A percentile compares a stretch with the other conserved stretches of the same genome.
These are phyloP conservation scores for Russula vinacea DNA, from an alignment of 768 basidiomycete genomes.

Conservation along the genomic window DNA sequence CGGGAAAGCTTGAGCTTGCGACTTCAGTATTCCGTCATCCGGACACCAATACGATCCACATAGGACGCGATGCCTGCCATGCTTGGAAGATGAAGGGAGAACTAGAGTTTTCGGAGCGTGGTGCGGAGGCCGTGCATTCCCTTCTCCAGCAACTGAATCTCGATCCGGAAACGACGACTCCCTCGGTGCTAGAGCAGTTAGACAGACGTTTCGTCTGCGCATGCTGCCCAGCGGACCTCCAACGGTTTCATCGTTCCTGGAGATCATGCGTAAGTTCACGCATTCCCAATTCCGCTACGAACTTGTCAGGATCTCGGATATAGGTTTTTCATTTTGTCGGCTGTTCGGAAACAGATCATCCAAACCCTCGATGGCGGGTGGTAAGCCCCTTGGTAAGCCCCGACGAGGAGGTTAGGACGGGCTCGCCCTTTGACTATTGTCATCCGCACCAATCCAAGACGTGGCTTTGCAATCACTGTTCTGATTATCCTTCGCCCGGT, in stretches of 20 bases:
- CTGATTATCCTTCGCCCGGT: constrained; percentile 6
- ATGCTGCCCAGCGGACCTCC: neutral
- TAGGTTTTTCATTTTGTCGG: constrained; percentile 16
- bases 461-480: constrained; percentile 27
- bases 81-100: constrained; percentile 20
- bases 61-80: constrained; percentile 27
- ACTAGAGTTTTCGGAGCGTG: constrained; percentile 6
- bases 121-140: constrained; percentile 12
- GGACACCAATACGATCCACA: neutral
- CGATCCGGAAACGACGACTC: constrained; percentile 3
- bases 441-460: neutral
- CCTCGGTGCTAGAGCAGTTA: constrained; percentile 9
- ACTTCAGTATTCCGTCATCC: constrained; percentile 18
- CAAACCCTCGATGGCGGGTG: constrained; percentile 11
- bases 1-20: constrained; percentile 24
- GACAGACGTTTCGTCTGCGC: constrained; percentile 10
- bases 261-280: constrained; percentile 15
- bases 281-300: neutral
- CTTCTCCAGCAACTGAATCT: constrained; percentile 10
- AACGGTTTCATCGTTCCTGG: constrained; percentile 1
- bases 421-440: too few species aligned
- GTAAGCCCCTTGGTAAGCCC: neutral
- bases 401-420: neutral
- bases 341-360: neutral
- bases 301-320: neutral